Percentiles rank a stretch among this genome's conserved stretches.
These are phyloP conservation scores for Sphaerulina musiva DNA, from an alignment of 2,329 filamentous ascomycete species.

Conservation along the genomic window DNA sequence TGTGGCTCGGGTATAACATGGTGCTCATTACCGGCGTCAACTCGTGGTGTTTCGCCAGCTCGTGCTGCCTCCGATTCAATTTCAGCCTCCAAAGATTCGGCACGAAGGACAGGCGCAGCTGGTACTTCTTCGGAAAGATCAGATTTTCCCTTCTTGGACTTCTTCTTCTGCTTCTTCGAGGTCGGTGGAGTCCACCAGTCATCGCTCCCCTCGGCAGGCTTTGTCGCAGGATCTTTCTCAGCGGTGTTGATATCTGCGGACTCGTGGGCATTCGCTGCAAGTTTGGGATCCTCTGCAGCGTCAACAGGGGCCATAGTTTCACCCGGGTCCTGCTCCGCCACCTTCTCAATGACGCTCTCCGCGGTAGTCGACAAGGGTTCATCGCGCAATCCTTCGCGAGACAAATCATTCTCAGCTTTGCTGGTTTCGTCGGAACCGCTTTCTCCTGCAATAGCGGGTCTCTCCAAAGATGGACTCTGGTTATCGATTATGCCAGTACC, in stretches of 20 bases:
- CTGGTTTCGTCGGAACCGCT: not conserved
- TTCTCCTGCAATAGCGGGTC: not conserved
- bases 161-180: slow-evolving; percentile 27
- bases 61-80: not conserved
- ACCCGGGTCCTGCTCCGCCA: not conserved
- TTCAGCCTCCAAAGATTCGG: not conserved
- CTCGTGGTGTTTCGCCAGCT: no score
- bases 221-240: not conserved
- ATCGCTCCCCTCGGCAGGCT: slow-evolving; percentile 5
- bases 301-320: not conserved
- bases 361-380: no score
- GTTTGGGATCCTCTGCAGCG: not conserved
- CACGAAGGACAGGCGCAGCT: not conserved
- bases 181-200: slow-evolving; percentile 12
- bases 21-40: no score
- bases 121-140: not conserved
- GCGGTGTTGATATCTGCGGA: not conserved
- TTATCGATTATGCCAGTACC: not conserved
- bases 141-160: slow-evolving; percentile 29
- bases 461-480: not conserved
- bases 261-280: no score
- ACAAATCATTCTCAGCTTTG: not conserved
- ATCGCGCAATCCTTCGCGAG: not conserved
- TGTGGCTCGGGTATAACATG: no score
- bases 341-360: not conserved